These are phyloP conservation scores for Fusarium foetens DNA, from an alignment of 2,329 filamentous ascomycete genomes.

Conservation along the genomic window DNA sequence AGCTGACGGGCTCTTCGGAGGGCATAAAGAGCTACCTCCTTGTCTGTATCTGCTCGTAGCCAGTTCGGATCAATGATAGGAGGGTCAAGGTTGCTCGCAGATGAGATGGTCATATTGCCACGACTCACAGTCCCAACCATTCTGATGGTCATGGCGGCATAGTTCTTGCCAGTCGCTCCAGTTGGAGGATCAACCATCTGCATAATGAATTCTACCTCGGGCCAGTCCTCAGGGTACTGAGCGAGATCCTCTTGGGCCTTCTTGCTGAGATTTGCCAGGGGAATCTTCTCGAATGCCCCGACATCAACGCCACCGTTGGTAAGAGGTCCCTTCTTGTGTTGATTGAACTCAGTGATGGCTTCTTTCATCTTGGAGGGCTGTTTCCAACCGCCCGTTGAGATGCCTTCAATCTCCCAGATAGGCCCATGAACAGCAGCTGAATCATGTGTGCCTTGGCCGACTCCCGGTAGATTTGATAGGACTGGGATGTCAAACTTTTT, in stretches of 20 bases:
- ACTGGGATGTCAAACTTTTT: not conserved
- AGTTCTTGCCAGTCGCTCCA: conserved; percentile 18
- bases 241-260: conserved; percentile 20
- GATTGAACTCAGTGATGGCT: not conserved
- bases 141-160: conserved; percentile 35
- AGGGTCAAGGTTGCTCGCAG: conserved; percentile 44
- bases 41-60: conserved; percentile 55
- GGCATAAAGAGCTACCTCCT: conserved; percentile 49
- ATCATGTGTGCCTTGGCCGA: not conserved
- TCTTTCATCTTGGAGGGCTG: not conserved
- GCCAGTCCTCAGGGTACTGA: conserved; percentile 47
- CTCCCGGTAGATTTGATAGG: not conserved
- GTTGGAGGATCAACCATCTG: conserved; percentile 12
- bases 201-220: conserved; percentile 46
- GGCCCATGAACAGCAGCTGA: conserved; percentile 1
- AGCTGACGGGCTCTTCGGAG: not conserved
- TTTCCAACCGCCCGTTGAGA: not conserved
- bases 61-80: conserved; percentile 59
- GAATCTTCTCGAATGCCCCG: not conserved
- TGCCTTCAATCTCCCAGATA: not conserved
- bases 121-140: conserved; percentile 54
- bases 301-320: not conserved
- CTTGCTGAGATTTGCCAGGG: not conserved
- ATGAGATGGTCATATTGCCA: conserved; percentile 55
- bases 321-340: not conserved